Conservation (phyloP, 345 rosid genomes). For the Euclidium syriacum region DNA sequence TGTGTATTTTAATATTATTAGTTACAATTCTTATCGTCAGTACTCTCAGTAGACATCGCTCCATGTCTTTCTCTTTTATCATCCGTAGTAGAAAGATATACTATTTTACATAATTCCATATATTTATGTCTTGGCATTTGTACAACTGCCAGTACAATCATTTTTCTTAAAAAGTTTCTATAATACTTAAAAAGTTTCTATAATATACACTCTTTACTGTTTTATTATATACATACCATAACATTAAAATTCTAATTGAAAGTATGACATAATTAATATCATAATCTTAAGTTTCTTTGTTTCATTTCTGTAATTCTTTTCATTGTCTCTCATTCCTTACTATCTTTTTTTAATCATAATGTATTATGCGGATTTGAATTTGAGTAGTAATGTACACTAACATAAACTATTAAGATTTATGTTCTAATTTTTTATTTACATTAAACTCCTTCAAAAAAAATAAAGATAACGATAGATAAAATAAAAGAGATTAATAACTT, state of each 20-base stretch:
- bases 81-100: conserved; percentile 1
- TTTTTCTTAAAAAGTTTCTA: neutral
- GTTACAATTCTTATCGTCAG: conserved; percentile 7
- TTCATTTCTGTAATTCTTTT: too few relatives aligned
- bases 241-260: neutral
- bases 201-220: neutral
- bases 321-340: too few relatives aligned
- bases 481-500: too few relatives aligned
- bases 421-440: too few relatives aligned
- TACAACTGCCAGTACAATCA: conserved; percentile 1
- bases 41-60: conserved; percentile 24
- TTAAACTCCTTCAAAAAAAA: too few relatives aligned
- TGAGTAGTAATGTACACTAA: too few relatives aligned
- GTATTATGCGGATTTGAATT: too few relatives aligned
- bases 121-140: conserved; percentile 7
- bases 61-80: conserved; percentile 30
- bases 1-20: neutral
- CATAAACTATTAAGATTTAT: too few relatives aligned
- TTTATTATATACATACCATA: neutral
- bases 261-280: too few relatives aligned
- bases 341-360: too few relatives aligned
- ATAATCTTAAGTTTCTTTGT: too few relatives aligned
- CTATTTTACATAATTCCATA: neutral
- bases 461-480: too few relatives aligned
- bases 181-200: neutral